A percentile compares a stretch with the other conserved stretches of the same genome.
phyloP scores from a whole-genome alignment of 257 asterid species.

The Solanum okadae region DNA sequence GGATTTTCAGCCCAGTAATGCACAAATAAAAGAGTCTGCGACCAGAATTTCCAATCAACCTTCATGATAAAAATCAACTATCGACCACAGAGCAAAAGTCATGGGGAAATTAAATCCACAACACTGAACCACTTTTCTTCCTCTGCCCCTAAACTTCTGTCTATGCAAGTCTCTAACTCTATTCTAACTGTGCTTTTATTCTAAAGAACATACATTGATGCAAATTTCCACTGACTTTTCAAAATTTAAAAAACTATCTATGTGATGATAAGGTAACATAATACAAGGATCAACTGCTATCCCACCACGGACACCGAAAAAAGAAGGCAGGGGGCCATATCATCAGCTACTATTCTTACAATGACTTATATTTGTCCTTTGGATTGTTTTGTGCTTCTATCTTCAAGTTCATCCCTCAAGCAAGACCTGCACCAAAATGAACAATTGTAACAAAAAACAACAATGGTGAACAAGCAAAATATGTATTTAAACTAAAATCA shows the following conservation, averaged over 20 bases:
- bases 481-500: background rate
- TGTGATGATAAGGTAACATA: conserved; percentile 27
- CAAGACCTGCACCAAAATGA: conserved; percentile 13
- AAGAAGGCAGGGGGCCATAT: conserved; percentile 16
- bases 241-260: conserved; percentile 9
- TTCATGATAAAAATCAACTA: background rate
- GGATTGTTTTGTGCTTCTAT: conserved; percentile 12
- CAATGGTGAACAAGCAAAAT: background rate
- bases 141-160: background rate
- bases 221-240: background rate
- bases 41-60: background rate
- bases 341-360: conserved; percentile 42
- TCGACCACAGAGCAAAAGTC: background rate
- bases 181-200: background rate
- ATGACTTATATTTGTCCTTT: background rate
- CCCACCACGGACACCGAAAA: conserved; percentile 24
- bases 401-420: background rate
- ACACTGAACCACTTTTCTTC: background rate
- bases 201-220: background rate
- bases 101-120: background rate
- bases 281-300: conserved; percentile 35
- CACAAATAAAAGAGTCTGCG: background rate
- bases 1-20: background rate
- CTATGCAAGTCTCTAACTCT: background rate
- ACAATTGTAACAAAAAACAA: background rate